Percentiles rank a stretch among this genome's conserved stretches.
These are phyloP conservation scores for Albugo candida DNA, from an alignment of 352 stramenopile genomes.

Conservation along the genomic window DNA sequence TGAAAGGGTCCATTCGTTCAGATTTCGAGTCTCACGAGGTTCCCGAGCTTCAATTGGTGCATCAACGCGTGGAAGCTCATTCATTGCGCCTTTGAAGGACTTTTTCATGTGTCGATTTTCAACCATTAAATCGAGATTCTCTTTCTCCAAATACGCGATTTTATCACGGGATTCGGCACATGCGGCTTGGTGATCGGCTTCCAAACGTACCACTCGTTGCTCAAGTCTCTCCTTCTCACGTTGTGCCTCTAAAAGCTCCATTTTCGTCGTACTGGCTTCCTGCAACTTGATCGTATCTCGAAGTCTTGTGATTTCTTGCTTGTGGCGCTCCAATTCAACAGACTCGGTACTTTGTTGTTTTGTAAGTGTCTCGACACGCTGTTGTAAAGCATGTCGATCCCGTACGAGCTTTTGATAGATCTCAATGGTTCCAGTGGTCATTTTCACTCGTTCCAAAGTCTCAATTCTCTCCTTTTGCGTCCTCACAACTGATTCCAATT, in stretches of 20 bases:
- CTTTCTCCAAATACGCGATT: slow-evolving; percentile 38
- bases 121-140: slow-evolving; percentile 42
- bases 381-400: slow-evolving; percentile 26
- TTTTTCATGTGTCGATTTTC: slow-evolving; percentile 39
- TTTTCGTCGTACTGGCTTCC: neutral
- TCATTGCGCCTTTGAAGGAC: neutral
- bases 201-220: slow-evolving; percentile 11
- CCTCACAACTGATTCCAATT: slow-evolving; percentile 21
- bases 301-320: slow-evolving; percentile 2
- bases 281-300: slow-evolving; percentile 1
- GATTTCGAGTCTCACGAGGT: too few species aligned
- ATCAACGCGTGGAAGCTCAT: too few species aligned
- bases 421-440: slow-evolving; percentile 51
- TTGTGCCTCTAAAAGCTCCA: slow-evolving; percentile 14
- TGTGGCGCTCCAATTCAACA: neutral
- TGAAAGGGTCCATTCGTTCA: too few species aligned
- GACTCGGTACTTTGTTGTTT: neutral
- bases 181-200: slow-evolving; percentile 11
- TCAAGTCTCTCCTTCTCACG: slow-evolving; percentile 14
- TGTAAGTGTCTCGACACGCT: neutral
- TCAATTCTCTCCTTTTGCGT: slow-evolving; percentile 43
- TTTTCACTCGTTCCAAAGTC: slow-evolving; percentile 69
- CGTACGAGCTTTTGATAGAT: slow-evolving; percentile 49
- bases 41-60: too few species aligned
- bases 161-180: slow-evolving; percentile 16